These are phyloP conservation scores for Lumnitzera littorea DNA, from an alignment of 345 rosid species.

Conservation along the genomic window DNA sequence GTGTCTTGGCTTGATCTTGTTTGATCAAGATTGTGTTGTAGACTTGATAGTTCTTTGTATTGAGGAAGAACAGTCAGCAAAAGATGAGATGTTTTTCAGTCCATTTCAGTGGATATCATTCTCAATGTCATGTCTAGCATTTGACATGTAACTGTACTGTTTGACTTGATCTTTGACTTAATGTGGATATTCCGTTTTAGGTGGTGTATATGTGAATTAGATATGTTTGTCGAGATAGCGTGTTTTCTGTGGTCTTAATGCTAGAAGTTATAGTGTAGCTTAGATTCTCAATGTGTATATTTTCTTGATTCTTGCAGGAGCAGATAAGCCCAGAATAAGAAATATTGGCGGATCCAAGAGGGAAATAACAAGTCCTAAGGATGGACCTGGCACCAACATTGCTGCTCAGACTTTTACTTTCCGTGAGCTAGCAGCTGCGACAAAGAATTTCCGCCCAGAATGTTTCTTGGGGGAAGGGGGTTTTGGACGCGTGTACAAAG, in stretches of 20 bases:
- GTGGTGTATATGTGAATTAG: no score
- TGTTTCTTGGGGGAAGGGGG: slow-evolving; percentile 97
- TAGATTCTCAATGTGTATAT: slow-evolving; percentile 16
- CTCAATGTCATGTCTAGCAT: no score
- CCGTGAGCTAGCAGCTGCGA: slow-evolving; percentile 87
- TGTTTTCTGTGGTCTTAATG: not conserved
- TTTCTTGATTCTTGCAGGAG: slow-evolving; percentile 47
- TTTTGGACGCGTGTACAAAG: slow-evolving; percentile 92
- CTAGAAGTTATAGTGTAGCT: not conserved
- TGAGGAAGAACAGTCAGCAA: not conserved
- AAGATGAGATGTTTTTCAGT: no score
- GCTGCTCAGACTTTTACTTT: slow-evolving; percentile 89
- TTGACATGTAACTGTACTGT: no score
- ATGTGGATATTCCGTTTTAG: no score
- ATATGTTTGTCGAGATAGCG: no score
- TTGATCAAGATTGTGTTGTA: slow-evolving; percentile 10
- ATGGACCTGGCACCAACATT: slow-evolving; percentile 48
- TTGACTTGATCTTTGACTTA: no score
- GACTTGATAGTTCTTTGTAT: not conserved
- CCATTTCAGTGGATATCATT: no score
- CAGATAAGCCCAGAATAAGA: slow-evolving; percentile 66
- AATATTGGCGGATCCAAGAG: slow-evolving; percentile 53
- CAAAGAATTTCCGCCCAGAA: slow-evolving; percentile 83
- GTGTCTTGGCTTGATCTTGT: slow-evolving; percentile 21
- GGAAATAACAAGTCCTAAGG: slow-evolving; percentile 51